These are phyloP conservation scores for Chaetomium strumarium DNA, from an alignment of 2,329 filamentous ascomycete genomes.

Conservation along the genomic window DNA sequence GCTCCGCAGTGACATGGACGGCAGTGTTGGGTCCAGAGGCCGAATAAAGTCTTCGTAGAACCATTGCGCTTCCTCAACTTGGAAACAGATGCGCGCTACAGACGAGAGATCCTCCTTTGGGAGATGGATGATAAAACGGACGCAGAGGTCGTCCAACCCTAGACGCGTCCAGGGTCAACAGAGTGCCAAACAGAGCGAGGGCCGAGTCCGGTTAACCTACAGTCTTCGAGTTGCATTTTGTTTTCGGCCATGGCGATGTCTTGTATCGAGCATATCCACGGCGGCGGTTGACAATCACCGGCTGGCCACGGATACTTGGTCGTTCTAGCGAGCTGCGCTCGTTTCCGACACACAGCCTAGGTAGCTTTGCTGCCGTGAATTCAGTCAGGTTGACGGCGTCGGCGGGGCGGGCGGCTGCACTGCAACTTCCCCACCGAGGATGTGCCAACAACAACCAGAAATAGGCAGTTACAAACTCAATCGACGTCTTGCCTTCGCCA, in stretches of 20 bases:
- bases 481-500: background rate
- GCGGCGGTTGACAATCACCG: background rate
- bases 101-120: conserved; percentile 85
- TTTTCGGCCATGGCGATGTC: conserved; percentile 62
- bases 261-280: conserved; percentile 56
- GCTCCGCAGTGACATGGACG: conserved; percentile 74
- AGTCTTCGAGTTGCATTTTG: conserved; percentile 87
- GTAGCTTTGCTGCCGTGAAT: background rate
- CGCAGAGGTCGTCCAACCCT: conserved; percentile 97
- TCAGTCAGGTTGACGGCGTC: background rate
- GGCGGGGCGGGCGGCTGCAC: conserved; percentile 1
- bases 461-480: background rate
- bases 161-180: conserved; percentile 18
- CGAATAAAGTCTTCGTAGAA: conserved; percentile 99
- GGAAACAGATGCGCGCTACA: conserved; percentile 93
- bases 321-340: background rate
- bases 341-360: background rate
- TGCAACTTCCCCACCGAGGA: conserved; percentile 3
- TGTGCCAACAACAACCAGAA: background rate
- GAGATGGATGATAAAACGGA: conserved; percentile 96
- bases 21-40: conserved; percentile 75
- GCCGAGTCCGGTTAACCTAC: conserved; percentile 42
- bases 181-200: background rate
- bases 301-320: background rate
- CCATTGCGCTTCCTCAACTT: conserved; percentile 99